Base-by-base conservation (phyloP, 2,329 filamentous ascomycete species). In the Microsporum canis region DNA sequence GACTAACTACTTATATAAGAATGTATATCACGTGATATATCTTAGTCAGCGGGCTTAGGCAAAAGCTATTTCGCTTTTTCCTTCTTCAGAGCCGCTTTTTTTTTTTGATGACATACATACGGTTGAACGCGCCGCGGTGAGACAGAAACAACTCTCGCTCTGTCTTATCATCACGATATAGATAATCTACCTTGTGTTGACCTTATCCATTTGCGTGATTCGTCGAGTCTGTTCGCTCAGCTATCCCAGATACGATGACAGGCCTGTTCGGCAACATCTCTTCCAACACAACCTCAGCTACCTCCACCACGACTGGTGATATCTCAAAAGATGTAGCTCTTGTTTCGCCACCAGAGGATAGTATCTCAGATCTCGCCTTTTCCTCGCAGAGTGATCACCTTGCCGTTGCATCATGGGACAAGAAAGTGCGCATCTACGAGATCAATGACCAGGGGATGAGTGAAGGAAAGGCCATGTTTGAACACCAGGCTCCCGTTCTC, bases 351-450 rank as follows among this genome's bases (percentile, higher is more conserved):
- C 94, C 94, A 27, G 86, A 89, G 67, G 94, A 99, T 76, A 89
- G 88, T 74, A 88, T 97, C 70, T 91, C 91, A 39, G 89, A 91
- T 71, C 81, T 99, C 63, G 79, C 84, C 57, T 99, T 96, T 78
- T 91, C 88, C 12, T 84, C 87, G 1, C 80, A 80, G 59, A 82
- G 77, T 66, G 90, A 97, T 69, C 88, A 95, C 72, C 81, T 99
- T 17, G 91, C 92, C 29, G 89, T 96, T 39, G 80, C 90, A 56
- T 96, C 90, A 68, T 99, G 94, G 94, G 94, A 99, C 77, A 95
- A 95, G 79, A 95, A 96, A 74, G 90, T 97, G 65, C 88, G 91
- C 71, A 92, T 99, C 72, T 99, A 97, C 77, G 90, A 97, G 75
- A 90, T 97, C 71, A 84, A 87, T 66, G 77, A 76, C 61, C 84